These are phyloP conservation scores for Fusarium cyanostomum DNA, from an alignment of 2,329 filamentous ascomycete genomes.

Conservation along the genomic window DNA sequence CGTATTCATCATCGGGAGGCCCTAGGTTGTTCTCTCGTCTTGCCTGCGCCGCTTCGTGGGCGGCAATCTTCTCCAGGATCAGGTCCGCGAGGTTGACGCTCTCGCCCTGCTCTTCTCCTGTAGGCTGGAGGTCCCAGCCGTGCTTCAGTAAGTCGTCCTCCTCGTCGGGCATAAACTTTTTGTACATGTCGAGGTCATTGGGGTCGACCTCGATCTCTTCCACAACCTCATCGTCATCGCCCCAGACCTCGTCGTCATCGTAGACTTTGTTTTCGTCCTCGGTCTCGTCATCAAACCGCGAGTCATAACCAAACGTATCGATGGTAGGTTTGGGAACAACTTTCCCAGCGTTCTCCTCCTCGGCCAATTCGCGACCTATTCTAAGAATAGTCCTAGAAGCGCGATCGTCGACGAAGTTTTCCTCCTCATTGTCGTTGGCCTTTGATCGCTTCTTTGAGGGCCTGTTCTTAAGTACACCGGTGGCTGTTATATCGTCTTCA, in stretches of 20 bases:
- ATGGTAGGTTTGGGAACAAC: constrained; percentile 53
- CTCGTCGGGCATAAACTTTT: constrained; percentile 82
- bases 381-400: constrained; percentile 88
- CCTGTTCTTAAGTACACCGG: constrained; percentile 77
- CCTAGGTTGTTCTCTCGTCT: constrained; percentile 54
- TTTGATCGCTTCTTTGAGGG: constrained; percentile 75
- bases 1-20: constrained; percentile 79
- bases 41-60: constrained; percentile 78
- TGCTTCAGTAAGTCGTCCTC: constrained; percentile 78
- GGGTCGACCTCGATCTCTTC: constrained; percentile 86
- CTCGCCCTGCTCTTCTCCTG: constrained; percentile 58
- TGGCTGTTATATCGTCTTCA: constrained; percentile 82
- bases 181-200: constrained; percentile 87
- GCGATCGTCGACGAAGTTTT: constrained; percentile 85
- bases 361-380: constrained; percentile 87
- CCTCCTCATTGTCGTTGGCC: constrained; percentile 67
- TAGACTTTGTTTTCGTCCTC: constrained; percentile 55
- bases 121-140: constrained; percentile 61
- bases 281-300: constrained; percentile 70
- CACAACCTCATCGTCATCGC: constrained; percentile 78
- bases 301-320: constrained; percentile 80
- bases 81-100: constrained; percentile 88
- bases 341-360: constrained; percentile 70
- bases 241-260: constrained; percentile 74
- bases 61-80: constrained; percentile 93